A percentile compares a stretch with the other conserved stretches of the same genome.
These are phyloP conservation scores for Achaetomium macrosporum DNA, from an alignment of 2,329 filamentous ascomycete species.

Conservation along the genomic window DNA sequence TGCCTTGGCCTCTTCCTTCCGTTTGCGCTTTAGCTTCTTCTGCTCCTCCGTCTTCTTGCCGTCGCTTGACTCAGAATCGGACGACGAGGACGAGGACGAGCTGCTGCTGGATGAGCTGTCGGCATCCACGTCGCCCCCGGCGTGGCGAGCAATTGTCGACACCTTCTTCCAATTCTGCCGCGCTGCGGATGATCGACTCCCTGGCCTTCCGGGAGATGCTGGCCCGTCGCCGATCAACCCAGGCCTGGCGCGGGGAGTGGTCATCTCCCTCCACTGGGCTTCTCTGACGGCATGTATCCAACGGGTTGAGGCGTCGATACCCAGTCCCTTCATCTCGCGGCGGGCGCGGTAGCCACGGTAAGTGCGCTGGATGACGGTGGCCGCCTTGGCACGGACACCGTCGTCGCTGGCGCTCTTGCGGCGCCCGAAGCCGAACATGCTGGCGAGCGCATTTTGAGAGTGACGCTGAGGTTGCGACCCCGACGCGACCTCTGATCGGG, in stretches of 20 bases:
- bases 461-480: neutral
- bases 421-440: constrained; percentile 12
- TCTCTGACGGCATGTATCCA: constrained; percentile 64
- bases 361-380: constrained; percentile 59
- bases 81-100: constrained; percentile 24
- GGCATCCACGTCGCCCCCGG: constrained; percentile 58
- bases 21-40: constrained; percentile 34
- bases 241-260: constrained; percentile 37
- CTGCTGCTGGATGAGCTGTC: constrained; percentile 32
- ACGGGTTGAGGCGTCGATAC: constrained; percentile 61
- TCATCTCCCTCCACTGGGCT: constrained; percentile 48
- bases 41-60: constrained; percentile 31
- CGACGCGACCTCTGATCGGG: neutral
- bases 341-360: constrained; percentile 73
- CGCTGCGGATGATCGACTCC: constrained; percentile 34
- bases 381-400: constrained; percentile 38
- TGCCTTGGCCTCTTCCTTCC: constrained; percentile 44
- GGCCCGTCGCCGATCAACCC: neutral
- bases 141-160: constrained; percentile 63
- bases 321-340: constrained; percentile 62
- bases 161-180: constrained; percentile 70
- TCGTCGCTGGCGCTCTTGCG: constrained; percentile 18
- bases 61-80: constrained; percentile 23
- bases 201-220: neutral
- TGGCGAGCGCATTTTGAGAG: constrained; percentile 6